phyloP scores from a whole-genome alignment of 2,329 filamentous ascomycete genomes.

The Pyrenophora tritici-repentis region DNA sequence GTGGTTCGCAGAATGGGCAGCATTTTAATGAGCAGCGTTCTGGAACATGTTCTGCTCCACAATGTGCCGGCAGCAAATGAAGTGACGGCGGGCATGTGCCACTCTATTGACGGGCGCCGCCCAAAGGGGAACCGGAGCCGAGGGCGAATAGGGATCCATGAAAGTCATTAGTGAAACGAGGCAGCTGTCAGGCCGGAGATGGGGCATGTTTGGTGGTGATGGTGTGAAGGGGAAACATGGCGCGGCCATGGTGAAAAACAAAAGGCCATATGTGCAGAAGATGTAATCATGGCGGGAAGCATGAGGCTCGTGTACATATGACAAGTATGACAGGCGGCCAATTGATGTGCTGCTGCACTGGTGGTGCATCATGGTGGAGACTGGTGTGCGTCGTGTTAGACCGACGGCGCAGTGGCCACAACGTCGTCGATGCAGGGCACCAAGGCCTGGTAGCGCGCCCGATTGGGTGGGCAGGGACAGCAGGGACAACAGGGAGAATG shows the following conservation, averaged over 20 bases:
- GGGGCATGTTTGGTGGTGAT: neutral
- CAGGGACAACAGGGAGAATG: constrained; percentile 13
- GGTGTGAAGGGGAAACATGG: neutral
- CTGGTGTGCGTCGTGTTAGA: constrained; percentile 9
- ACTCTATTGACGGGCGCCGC: constrained; percentile 21
- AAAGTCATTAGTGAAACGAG: constrained; percentile 18
- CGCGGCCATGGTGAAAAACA: neutral
- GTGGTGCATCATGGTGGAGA: neutral
- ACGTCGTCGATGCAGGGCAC: constrained; percentile 30
- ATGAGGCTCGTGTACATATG: neutral
- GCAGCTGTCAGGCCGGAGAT: constrained; percentile 3
- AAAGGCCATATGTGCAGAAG: too few species aligned
- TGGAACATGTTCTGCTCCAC: constrained; percentile 22
- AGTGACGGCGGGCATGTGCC: constrained; percentile 24
- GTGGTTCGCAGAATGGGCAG: constrained; percentile 32
- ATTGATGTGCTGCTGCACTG: too few species aligned
- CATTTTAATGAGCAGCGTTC: constrained; percentile 30
- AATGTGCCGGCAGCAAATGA: constrained; percentile 20
- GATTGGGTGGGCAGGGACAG: constrained; percentile 16
- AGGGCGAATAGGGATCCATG: constrained; percentile 12
- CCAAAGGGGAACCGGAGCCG: constrained; percentile 25
- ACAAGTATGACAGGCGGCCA: too few species aligned
- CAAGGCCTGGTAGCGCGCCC: constrained; percentile 15
- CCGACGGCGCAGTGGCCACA: constrained; percentile 18
- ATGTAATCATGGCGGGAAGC: neutral